A percentile compares a stretch with the other conserved stretches of the same genome.
These are phyloP conservation scores for Rosellinia necatrix DNA, from an alignment of 2,329 filamentous ascomycete genomes.

Conservation along the genomic window DNA sequence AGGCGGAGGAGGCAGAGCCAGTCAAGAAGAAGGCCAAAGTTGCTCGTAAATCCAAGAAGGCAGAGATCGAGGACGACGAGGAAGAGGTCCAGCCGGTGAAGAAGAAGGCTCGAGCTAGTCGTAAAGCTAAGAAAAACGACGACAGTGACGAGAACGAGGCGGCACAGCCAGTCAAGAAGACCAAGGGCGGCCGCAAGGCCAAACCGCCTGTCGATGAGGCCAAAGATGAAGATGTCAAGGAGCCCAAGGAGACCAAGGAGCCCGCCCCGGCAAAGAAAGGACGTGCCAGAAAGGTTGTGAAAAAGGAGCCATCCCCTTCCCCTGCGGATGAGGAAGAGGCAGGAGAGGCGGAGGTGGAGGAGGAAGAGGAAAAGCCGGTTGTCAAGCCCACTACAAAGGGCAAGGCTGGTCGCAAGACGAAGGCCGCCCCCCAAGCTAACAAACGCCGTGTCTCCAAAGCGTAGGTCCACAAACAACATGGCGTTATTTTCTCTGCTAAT, in stretches of 20 bases:
- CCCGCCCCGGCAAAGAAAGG: constrained; percentile 38
- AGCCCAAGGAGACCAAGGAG: constrained; percentile 14
- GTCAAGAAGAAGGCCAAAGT: constrained; percentile 47
- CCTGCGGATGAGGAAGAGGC: constrained; percentile 23
- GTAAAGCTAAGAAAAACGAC: constrained; percentile 22
- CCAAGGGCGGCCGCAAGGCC: constrained; percentile 33
- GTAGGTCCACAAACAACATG: constrained; percentile 2
- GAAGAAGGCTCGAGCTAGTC: constrained; percentile 33
- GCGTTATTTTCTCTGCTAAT: not conserved
- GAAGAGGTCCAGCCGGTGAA: constrained; percentile 30
- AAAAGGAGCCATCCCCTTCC: constrained; percentile 29
- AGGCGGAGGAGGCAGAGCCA: constrained; percentile 36
- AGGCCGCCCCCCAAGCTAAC: constrained; percentile 30
- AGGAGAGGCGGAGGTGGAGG: constrained; percentile 24
- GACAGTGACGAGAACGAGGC: constrained; percentile 25
- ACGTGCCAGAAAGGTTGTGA: constrained; percentile 33
- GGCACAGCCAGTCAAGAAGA: constrained; percentile 28
- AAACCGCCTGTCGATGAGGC: constrained; percentile 37
- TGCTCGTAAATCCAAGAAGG: constrained; percentile 15
- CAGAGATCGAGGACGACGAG: constrained; percentile 28
- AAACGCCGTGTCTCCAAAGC: constrained; percentile 21
- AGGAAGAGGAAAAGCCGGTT: constrained; percentile 38
- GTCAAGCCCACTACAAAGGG: constrained; percentile 34
- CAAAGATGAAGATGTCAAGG: constrained; percentile 35
- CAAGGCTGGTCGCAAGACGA: constrained; percentile 38